Evolutionary conservation across 2,329 filamentous ascomycete species (phyloP).

Genomic region (Colletotrichum tamarilloi): DNA sequence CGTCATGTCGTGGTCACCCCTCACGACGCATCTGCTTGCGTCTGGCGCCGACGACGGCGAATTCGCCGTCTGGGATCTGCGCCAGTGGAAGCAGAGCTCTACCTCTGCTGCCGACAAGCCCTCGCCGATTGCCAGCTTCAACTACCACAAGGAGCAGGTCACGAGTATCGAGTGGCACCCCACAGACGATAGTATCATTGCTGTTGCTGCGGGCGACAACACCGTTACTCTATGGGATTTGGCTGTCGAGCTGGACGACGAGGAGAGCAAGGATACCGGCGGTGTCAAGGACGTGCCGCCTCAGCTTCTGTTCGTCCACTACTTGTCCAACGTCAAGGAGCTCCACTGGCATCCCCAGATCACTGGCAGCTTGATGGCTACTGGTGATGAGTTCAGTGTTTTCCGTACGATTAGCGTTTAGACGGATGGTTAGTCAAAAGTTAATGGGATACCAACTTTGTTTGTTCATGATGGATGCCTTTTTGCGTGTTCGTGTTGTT

Average conservation of each 20-base stretch:
- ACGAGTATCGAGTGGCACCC: constrained; percentile 98
- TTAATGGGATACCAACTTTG: constrained; percentile 33
- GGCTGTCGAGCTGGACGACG: constrained; percentile 95
- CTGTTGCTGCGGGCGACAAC: constrained; percentile 91
- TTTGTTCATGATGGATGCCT: constrained; percentile 19
- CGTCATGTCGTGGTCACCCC: constrained; percentile 93
- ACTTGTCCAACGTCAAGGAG: constrained; percentile 95
- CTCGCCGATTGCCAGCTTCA: constrained; percentile 90
- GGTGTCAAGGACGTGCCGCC: constrained; percentile 92
- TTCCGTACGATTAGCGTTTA: constrained; percentile 88
- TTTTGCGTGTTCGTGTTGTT: background rate
- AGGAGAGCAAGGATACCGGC: constrained; percentile 91
- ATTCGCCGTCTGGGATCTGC: constrained; percentile 96
- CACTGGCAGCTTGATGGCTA: constrained; percentile 87
- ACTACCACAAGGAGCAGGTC: constrained; percentile 96
- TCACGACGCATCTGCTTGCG: constrained; percentile 89
- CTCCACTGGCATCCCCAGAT: constrained; percentile 98
- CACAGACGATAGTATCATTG: constrained; percentile 94
- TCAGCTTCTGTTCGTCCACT: constrained; percentile 96
- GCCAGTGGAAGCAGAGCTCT: constrained; percentile 85
- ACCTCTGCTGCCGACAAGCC: constrained; percentile 63
- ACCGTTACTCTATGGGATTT: constrained; percentile 97
- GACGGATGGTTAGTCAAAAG: constrained; percentile 40
- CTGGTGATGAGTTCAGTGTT: constrained; percentile 88
- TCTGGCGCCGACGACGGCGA: constrained; percentile 93